Base-by-base conservation (phyloP, 805 yeast species). In the Lachancea mirantina region DNA sequence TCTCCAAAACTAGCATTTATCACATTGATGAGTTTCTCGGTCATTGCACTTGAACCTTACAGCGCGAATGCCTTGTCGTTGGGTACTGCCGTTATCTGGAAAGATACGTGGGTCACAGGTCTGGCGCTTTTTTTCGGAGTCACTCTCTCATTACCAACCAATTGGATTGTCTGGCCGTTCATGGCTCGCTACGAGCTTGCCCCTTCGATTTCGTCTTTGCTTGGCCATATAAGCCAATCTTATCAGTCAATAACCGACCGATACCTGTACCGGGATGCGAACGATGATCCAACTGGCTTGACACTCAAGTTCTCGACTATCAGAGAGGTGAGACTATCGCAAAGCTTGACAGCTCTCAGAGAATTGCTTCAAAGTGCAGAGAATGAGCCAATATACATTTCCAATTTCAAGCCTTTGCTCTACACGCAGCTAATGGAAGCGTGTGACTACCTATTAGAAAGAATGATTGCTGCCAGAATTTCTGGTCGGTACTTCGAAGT, bases 151-250 rank as follows among this genome's bases (percentile, higher is more conserved):
- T 51, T 65, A 16, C 42, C 62, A 2, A 47, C 63, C 5, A 66
- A 63, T 35, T 68, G 73, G 70, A 28, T 67, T 1, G 43, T 68
- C 9, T 69, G 74, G 73, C 69, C 75, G 1, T 68, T 66, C 43
- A 56, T 56, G 14, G 68, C 74, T 3, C 59, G 65, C 24, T 53
- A 51, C 7, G 72, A 67, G 33, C 51, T 68, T 4, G 57, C 65
- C 20, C 34, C 50, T 2, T 61, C 71, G 0, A 46, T 62, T 14
- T 49, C 72, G 0, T 52, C 61, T 1, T 39, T 70, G 23, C 42
- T 70, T 8, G 50, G 60, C 4, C 66, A 70, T 38, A 50, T 70
- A 15, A 59, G 68, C 6, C 68, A 66, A 39, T 62, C 70, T 1
- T 70, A 67, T 39, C 74, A 67, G 39, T 51, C 64, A 9, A 65